A percentile compares a stretch with the other conserved stretches of the same genome.
Conservation (phyloP, 345 rosid species). For the Eutrema heterophyllum region DNA sequence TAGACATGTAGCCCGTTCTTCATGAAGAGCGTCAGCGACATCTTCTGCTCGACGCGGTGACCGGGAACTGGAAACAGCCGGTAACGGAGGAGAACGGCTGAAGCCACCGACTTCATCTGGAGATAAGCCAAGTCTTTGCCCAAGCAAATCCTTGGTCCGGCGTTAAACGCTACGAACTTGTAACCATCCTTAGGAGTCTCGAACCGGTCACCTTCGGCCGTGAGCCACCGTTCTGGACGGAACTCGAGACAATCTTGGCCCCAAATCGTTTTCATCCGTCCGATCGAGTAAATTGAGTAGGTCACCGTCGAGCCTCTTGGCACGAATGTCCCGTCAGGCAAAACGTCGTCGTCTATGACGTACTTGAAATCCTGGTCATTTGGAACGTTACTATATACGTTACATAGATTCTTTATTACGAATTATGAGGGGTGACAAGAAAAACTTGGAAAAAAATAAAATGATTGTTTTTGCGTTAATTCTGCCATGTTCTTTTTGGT, state of each 20-base stretch:
- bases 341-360: slow-evolving; percentile 60
- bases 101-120: slow-evolving; percentile 87
- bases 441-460: background rate
- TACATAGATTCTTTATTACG: slow-evolving; percentile 1
- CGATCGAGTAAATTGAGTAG: slow-evolving; percentile 80
- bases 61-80: slow-evolving; percentile 59
- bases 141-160: slow-evolving; percentile 88
- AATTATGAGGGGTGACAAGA: background rate
- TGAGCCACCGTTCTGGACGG: slow-evolving; percentile 81
- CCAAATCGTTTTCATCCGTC: slow-evolving; percentile 90
- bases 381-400: slow-evolving; percentile 13
- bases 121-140: slow-evolving; percentile 91
- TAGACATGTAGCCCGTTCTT: slow-evolving; percentile 69
- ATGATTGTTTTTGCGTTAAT: background rate
- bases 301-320: slow-evolving; percentile 88
- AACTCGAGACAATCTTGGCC: slow-evolving; percentile 82
- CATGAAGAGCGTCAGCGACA: slow-evolving; percentile 91
- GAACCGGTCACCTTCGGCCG: slow-evolving; percentile 48
- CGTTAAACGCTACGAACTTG: slow-evolving; percentile 85
- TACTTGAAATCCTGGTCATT: slow-evolving; percentile 60
- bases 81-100: slow-evolving; percentile 82
- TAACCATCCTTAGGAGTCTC: slow-evolving; percentile 74
- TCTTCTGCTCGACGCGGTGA: slow-evolving; percentile 88
- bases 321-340: slow-evolving; percentile 72
- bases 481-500: background rate